Conservation (phyloP, 208 protist genomes). For the Leishmania arabica region DNA sequence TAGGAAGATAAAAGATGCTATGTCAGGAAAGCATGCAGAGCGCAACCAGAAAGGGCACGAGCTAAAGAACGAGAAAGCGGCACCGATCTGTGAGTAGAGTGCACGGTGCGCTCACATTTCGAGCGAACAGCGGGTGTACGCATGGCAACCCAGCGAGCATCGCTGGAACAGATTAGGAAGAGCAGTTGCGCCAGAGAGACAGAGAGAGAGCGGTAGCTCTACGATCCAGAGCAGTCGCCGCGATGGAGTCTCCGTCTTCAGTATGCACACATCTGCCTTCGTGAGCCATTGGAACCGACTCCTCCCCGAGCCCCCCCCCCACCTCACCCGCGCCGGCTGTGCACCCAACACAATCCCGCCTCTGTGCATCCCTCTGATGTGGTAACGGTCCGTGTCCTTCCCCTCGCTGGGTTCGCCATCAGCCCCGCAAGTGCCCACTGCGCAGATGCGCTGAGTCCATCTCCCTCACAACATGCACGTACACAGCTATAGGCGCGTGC, state of each 20-base stretch:
- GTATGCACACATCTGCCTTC: background rate
- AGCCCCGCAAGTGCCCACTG: background rate
- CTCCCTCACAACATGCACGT: background rate
- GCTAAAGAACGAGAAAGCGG: background rate
- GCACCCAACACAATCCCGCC: background rate
- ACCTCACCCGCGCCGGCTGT: background rate
- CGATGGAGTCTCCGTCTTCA: background rate
- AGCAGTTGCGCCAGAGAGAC: background rate
- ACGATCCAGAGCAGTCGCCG: background rate
- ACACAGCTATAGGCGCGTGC: background rate
- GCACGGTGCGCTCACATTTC: background rate
- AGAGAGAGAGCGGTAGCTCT: background rate
- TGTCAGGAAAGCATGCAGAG: background rate
- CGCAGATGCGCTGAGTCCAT: background rate
- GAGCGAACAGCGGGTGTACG: background rate
- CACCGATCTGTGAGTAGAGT: background rate
- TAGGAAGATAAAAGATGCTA: background rate
- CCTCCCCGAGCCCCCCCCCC: background rate
- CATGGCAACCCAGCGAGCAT: background rate
- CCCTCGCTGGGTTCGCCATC: background rate
- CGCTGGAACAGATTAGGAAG: slow-evolving; percentile 1
- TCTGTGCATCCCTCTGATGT: background rate
- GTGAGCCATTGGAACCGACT: background rate
- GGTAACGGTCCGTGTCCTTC: background rate
- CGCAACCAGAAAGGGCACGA: background rate